These are phyloP conservation scores for Colletotrichum sp. DNA, from an alignment of 2,329 filamentous ascomycete species.

Conservation along the genomic window DNA sequence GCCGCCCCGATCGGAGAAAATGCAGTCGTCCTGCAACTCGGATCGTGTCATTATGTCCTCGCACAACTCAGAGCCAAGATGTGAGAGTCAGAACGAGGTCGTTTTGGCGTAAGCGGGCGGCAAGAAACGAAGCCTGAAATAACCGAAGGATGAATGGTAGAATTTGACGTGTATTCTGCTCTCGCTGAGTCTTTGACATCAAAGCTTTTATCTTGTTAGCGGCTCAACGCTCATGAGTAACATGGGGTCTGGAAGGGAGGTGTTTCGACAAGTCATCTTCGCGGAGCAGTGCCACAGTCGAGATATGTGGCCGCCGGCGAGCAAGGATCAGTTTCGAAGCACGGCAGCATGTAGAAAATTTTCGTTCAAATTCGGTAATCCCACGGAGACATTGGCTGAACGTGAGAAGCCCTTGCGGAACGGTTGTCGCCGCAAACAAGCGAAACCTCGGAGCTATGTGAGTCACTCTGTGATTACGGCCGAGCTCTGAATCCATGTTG, in stretches of 20 bases:
- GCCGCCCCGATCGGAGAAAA: not conserved
- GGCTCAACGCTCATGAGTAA: not conserved
- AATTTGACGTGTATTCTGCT: not conserved
- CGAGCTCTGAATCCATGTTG: not conserved
- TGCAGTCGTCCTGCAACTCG: not conserved
- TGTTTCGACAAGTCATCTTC: not conserved
- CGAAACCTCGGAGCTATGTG: not conserved
- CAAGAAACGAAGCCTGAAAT: not conserved
- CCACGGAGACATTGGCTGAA: not conserved
- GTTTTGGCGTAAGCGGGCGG: fast-evolving
- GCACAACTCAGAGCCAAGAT: not conserved
- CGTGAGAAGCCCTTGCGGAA: not conserved
- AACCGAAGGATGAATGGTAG: not conserved
- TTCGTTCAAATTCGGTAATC: not conserved
- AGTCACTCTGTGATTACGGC: not conserved
- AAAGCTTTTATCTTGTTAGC: not conserved
- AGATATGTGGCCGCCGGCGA: not conserved
- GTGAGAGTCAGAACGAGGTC: not conserved
- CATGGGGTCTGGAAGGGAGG: no score
- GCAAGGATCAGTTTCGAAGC: not conserved
- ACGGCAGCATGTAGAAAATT: not conserved
- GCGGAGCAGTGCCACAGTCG: not conserved
- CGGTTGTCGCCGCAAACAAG: not conserved
- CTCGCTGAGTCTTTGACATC: not conserved
- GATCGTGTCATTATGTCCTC: not conserved